These are phyloP conservation scores for Acmispon strigosus DNA, from an alignment of 306 rosid genomes.

Conservation along the genomic window DNA sequence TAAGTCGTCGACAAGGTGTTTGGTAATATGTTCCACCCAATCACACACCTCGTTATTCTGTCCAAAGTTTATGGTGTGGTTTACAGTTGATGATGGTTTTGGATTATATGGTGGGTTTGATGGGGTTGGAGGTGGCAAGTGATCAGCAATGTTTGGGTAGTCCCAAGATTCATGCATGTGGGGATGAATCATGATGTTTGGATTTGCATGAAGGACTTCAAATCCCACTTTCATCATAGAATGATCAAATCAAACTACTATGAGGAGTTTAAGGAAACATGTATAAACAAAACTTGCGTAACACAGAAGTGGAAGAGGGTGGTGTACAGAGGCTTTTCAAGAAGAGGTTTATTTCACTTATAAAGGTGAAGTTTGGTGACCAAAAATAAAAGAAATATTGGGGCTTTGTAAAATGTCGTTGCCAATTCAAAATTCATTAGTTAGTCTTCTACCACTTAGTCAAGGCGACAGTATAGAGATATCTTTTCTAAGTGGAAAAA, in stretches of 20 bases:
- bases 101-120: slow-evolving; percentile 25
- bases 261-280: not conserved
- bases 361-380: slow-evolving; percentile 32
- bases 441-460: too few relatives aligned
- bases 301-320: not conserved
- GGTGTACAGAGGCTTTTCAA: slow-evolving; percentile 17
- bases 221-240: slow-evolving; percentile 50
- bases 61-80: slow-evolving; percentile 33
- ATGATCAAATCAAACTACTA: not conserved
- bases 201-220: slow-evolving; percentile 42
- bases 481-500: too few relatives aligned
- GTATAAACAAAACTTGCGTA: not conserved
- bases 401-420: not conserved
- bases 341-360: slow-evolving; percentile 31
- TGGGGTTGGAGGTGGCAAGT: slow-evolving; percentile 30
- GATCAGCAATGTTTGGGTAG: slow-evolving; percentile 19
- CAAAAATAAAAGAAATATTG: not conserved
- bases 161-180: slow-evolving; percentile 52
- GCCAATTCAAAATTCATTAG: too few relatives aligned
- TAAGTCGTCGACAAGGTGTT: slow-evolving; percentile 57
- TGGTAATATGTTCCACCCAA: slow-evolving; percentile 65
- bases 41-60: slow-evolving; percentile 43
- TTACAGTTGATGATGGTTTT: slow-evolving; percentile 25
- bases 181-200: slow-evolving; percentile 41
- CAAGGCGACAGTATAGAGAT: too few relatives aligned